phyloP scores from a whole-genome alignment of 345 rosid genomes.

The Hevea brasiliensis region DNA sequence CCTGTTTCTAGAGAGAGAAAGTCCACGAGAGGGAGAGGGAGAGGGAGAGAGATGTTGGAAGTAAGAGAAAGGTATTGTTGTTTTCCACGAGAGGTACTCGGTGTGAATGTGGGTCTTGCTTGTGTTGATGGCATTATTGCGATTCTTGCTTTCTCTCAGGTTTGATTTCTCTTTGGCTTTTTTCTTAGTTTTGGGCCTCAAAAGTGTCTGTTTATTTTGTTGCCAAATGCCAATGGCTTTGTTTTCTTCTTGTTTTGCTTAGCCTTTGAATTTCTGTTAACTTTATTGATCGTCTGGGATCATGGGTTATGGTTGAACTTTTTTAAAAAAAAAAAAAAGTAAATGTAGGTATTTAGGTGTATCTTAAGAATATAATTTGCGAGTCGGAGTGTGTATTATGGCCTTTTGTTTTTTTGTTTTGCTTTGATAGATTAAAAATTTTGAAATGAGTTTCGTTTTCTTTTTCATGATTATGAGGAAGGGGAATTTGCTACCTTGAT shows the following conservation, averaged over 20 bases:
- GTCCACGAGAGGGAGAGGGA: background rate
- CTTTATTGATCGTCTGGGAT: background rate
- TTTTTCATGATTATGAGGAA: background rate
- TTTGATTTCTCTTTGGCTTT: constrained; percentile 23
- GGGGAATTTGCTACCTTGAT: background rate
- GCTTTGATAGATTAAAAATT: background rate
- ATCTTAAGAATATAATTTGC: background rate
- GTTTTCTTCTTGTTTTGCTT: background rate
- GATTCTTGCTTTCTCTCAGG: constrained; percentile 48
- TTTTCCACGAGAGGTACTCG: constrained; percentile 34
- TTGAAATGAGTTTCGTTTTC: background rate
- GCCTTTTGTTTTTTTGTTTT: background rate
- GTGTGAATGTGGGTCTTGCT: constrained; percentile 43
- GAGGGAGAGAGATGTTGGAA: constrained; percentile 20
- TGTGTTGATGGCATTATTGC: constrained; percentile 46
- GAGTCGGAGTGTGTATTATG: background rate
- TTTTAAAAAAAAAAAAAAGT: background rate
- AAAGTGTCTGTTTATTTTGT: background rate
- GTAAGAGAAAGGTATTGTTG: constrained; percentile 30
- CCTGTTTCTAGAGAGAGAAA: constrained; percentile 7
- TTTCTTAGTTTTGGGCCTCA: background rate
- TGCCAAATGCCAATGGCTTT: background rate
- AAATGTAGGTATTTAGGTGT: constrained; percentile 6
- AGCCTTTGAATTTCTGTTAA: background rate
- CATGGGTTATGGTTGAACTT: background rate